phyloP scores from a whole-genome alignment of 257 asterid genomes.

The Solanum paucissectum region DNA sequence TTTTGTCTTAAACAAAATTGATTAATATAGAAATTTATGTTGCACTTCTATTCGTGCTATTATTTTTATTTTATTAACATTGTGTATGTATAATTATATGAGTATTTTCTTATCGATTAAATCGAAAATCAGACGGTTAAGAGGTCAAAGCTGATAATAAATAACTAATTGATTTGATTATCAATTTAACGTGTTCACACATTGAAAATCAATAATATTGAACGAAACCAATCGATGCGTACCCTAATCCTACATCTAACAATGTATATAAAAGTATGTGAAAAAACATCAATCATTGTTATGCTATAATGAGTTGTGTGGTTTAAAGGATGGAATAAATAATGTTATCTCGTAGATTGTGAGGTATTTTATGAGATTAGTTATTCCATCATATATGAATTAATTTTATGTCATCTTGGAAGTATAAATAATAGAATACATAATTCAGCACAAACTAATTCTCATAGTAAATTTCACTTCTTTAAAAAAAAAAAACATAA shows the following conservation, averaged over 20 bases:
- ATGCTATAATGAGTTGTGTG: background rate
- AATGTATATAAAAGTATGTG: background rate
- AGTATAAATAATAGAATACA: background rate
- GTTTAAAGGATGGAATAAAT: background rate
- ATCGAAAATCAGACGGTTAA: no score
- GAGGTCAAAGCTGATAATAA: no score
- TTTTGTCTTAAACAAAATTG: background rate
- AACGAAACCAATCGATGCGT: background rate
- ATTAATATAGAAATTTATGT: no score
- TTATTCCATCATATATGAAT: no score
- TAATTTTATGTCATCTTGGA: background rate
- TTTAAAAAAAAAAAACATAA: background rate
- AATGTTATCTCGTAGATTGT: no score
- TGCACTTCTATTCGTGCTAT: background rate
- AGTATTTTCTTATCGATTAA: no score
- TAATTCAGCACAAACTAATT: background rate
- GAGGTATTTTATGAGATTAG: background rate
- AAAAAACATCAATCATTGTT: no score
- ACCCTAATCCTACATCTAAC: background rate
- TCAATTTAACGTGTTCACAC: background rate
- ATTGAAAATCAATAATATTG: background rate
- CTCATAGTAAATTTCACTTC: background rate
- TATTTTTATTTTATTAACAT: no score
- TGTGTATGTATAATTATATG: no score
- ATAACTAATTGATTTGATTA: no score